Conservation (phyloP, 2,329 filamentous ascomycete genomes). For the Fusarium pseudoanthophilum region DNA sequence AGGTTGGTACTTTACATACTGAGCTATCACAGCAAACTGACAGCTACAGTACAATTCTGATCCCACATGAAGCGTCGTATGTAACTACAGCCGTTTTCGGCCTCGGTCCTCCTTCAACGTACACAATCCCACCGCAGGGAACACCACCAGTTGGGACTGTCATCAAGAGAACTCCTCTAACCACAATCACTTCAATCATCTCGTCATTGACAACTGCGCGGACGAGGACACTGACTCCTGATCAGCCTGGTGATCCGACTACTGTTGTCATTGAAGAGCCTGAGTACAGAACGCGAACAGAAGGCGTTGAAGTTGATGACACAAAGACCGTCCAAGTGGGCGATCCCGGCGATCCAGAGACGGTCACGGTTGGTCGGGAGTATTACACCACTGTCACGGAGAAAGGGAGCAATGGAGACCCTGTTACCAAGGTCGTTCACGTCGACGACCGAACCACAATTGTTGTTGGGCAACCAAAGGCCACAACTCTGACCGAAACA, state of each 20-base stretch:
- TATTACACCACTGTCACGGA: background rate
- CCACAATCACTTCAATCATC: background rate
- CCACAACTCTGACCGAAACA: background rate
- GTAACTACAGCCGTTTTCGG: background rate
- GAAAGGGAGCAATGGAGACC: background rate
- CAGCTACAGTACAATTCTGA: background rate
- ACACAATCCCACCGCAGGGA: background rate
- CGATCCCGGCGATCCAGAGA: background rate
- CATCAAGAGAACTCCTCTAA: background rate
- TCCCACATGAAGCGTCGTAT: slow-evolving; percentile 1
- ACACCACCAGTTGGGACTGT: slow-evolving; percentile 9
- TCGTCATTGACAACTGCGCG: background rate
- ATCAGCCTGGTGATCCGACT: background rate
- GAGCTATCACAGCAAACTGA: background rate
- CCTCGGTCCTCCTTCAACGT: background rate
- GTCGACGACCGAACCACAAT: background rate
- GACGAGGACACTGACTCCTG: slow-evolving; percentile 5
- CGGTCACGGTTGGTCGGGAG: background rate
- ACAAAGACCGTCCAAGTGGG: background rate
- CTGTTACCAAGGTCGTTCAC: background rate
- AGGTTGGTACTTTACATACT: background rate
- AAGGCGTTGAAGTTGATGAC: background rate
- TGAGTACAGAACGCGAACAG: background rate
- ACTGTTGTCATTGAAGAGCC: slow-evolving; percentile 7
- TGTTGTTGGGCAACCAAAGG: background rate